Evolutionary conservation across 495 filamentous ascomycete genomes (phyloP).

Genomic region (Terfezia claveryi): DNA sequence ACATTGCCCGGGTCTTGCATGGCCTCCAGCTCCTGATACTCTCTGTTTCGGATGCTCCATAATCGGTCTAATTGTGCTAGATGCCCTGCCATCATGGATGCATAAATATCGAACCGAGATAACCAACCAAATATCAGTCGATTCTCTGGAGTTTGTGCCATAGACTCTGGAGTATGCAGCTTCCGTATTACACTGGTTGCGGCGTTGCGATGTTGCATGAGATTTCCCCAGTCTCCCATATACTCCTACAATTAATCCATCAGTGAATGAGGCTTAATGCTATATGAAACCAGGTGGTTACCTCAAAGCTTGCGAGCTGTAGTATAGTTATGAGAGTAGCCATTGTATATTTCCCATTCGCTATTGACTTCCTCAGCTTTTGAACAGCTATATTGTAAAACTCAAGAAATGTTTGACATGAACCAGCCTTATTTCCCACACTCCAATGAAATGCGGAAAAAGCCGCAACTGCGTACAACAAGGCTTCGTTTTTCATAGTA

Average conservation of each 20-base stretch:
- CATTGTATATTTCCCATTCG: constrained; percentile 43
- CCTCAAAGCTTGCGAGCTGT: constrained; percentile 83
- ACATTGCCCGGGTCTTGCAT: constrained; percentile 39
- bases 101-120: constrained; percentile 66
- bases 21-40: constrained; percentile 38
- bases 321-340: constrained; percentile 75
- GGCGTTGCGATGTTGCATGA: constrained; percentile 80
- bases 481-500: constrained; percentile 56
- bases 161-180: constrained; percentile 54
- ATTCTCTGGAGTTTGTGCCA: constrained; percentile 42
- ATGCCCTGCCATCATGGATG: constrained; percentile 58
- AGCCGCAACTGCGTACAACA: constrained; percentile 74
- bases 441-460: constrained; percentile 78
- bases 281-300: constrained; percentile 22
- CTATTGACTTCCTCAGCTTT: constrained; percentile 47
- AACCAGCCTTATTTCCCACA: constrained; percentile 41
- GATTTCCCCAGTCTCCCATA: constrained; percentile 80
- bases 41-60: constrained; percentile 50
- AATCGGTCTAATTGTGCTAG: constrained; percentile 50
- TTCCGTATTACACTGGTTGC: constrained; percentile 60
- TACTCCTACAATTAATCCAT: constrained; percentile 42
- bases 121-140: constrained; percentile 70
- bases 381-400: constrained; percentile 79
- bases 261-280: too few species aligned
- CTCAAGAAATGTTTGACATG: constrained; percentile 58